Conservation (phyloP, 495 filamentous ascomycete species). For the Xylaria palmicola region DNA sequence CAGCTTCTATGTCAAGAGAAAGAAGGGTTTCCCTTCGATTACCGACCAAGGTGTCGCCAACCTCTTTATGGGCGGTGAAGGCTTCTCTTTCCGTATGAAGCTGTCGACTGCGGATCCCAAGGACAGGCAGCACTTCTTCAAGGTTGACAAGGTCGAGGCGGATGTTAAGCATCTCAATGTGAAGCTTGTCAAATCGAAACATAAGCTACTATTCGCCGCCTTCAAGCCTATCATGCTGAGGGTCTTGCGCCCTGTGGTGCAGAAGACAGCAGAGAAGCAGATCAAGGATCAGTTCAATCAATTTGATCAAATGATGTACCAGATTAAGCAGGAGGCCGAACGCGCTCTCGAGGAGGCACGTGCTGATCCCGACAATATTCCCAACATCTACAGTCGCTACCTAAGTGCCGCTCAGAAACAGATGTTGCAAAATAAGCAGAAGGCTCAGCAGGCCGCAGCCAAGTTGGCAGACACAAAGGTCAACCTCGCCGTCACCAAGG, state of each 20-base stretch:
- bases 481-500: constrained; percentile 82
- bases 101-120: constrained; percentile 76
- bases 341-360: constrained; percentile 64
- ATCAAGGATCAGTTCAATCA: constrained; percentile 74
- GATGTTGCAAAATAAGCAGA: constrained; percentile 69
- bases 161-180: constrained; percentile 82
- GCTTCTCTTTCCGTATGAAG: constrained; percentile 89
- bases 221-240: constrained; percentile 88
- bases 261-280: constrained; percentile 84
- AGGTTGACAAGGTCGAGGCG: constrained; percentile 84
- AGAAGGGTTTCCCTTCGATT: constrained; percentile 90
- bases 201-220: constrained; percentile 84
- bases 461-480: constrained; percentile 70
- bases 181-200: constrained; percentile 89
- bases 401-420: constrained; percentile 70
- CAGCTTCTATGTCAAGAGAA: constrained; percentile 92
- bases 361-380: constrained; percentile 70
- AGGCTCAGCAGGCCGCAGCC: constrained; percentile 66
- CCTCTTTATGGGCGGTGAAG: constrained; percentile 82
- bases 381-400: constrained; percentile 88
- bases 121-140: constrained; percentile 84
- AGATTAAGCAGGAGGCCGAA: constrained; percentile 80
- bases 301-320: constrained; percentile 66
- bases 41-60: constrained; percentile 89
- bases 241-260: constrained; percentile 76